phyloP scores from a whole-genome alignment of 1,284 basidiomycete genomes.

The Schizophyllum amplum region DNA sequence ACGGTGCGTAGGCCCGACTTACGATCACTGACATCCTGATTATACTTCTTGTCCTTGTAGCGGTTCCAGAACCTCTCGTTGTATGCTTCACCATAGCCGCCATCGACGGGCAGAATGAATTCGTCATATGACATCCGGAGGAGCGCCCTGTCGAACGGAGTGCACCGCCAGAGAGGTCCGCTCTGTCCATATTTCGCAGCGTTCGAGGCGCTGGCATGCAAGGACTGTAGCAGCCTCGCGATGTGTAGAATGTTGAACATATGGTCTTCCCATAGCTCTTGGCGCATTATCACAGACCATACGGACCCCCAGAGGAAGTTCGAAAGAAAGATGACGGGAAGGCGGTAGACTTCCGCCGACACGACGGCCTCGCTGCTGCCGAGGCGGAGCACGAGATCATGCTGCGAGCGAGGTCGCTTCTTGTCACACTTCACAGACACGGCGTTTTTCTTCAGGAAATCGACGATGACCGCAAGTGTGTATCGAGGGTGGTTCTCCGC shows the following conservation, averaged over 20 bases:
- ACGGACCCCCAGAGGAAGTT: neutral
- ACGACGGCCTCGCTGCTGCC: constrained; percentile 82
- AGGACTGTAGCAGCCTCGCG: neutral
- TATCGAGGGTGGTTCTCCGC: neutral
- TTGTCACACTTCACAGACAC: neutral
- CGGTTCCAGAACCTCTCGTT: neutral
- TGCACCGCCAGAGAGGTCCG: neutral
- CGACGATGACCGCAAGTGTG: neutral
- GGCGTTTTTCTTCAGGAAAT: neutral
- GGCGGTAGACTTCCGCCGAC: constrained; percentile 55
- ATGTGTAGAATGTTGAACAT: neutral
- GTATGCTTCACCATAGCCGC: neutral
- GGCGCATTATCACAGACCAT: neutral
- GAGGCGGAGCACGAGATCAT: constrained; percentile 63
- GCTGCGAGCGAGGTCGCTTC: neutral
- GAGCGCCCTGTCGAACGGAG: neutral
- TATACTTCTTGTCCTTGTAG: neutral
- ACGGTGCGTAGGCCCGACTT: no score
- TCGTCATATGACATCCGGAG: neutral
- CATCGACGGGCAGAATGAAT: neutral
- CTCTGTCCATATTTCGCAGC: no score
- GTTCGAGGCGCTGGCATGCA: no score
- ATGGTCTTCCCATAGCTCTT: neutral
- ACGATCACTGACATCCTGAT: neutral
- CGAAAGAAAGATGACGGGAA: neutral